These are phyloP conservation scores for Aspergillus sclerotioniger DNA, from an alignment of 495 filamentous ascomycete species.

Conservation along the genomic window DNA sequence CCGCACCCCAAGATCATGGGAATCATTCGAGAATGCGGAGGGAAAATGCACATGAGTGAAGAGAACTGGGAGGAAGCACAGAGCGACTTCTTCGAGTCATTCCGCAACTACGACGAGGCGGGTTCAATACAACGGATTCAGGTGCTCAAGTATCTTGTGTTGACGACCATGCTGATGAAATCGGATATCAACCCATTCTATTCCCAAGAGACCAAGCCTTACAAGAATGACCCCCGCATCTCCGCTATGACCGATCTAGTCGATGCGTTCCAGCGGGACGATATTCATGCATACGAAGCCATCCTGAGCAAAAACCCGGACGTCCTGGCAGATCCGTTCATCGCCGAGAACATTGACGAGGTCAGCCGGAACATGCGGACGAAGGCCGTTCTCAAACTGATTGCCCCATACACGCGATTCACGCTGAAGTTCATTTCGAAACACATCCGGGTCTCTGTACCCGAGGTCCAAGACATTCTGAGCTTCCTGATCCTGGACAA, in stretches of 20 bases:
- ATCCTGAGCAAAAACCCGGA: conserved; percentile 87
- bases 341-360: conserved; percentile 98
- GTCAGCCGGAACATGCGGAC: conserved; percentile 98
- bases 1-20: conserved; percentile 99
- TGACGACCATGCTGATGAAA: conserved; percentile 98
- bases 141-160: conserved; percentile 93
- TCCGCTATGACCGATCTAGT: conserved; percentile 96
- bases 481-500: conserved; percentile 89
- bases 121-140: conserved; percentile 95
- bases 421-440: conserved; percentile 79
- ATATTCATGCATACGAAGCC: conserved; percentile 86
- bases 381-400: conserved; percentile 88
- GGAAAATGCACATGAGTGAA: conserved; percentile 99
- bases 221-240: conserved; percentile 92
- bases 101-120: conserved; percentile 98
- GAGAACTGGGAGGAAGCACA: conserved; percentile 98
- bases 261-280: conserved; percentile 92
- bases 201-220: conserved; percentile 98
- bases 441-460: conserved; percentile 75
- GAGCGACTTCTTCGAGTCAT: conserved; percentile 97
- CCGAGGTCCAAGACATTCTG: conserved; percentile 90
- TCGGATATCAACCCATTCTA: conserved; percentile 99
- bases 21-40: conserved; percentile 96
- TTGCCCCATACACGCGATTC: conserved; percentile 94
- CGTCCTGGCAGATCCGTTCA: conserved; percentile 88